These are phyloP conservation scores for Haematococcus lacustris DNA, from an alignment of 139 green algal genomes.

Conservation along the genomic window DNA sequence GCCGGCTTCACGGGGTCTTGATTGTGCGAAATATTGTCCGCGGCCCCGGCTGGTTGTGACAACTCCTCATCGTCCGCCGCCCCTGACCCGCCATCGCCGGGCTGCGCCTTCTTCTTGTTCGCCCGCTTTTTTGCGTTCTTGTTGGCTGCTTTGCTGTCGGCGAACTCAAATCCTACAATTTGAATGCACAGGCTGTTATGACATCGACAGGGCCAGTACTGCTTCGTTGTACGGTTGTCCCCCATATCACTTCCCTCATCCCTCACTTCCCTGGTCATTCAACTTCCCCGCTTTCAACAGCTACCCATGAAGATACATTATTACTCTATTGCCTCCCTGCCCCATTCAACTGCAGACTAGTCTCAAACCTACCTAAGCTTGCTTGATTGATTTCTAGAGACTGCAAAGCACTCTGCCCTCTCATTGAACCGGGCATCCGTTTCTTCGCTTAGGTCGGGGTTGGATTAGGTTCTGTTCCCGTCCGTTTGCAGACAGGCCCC, in stretches of 20 bases:
- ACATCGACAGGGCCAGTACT: neutral
- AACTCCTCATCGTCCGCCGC: conserved; percentile 3
- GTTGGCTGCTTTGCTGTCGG: conserved; percentile 41
- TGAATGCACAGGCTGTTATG: conserved; percentile 5
- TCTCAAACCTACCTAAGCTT: neutral
- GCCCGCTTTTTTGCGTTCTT: conserved; percentile 67
- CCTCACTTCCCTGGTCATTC: neutral
- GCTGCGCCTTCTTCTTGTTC: conserved; percentile 34
- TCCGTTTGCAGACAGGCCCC: no score
- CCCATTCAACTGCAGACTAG: no score
- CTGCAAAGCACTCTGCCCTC: no score
- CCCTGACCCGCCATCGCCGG: neutral
- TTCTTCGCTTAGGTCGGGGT: no score
- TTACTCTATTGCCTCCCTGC: neutral
- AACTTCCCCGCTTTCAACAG: neutral
- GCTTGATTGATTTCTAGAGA: no score
- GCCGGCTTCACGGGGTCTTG: no score
- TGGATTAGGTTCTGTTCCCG: no score
- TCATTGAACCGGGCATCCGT: no score
- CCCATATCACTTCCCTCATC: neutral
- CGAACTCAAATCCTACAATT: conserved; percentile 31
- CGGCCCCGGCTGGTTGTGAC: neutral
- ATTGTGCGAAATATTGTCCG: no score
- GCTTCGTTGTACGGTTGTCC: neutral
- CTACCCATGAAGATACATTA: neutral